Percentiles rank a stretch among this genome's conserved stretches.
Evolutionary conservation across 2,329 filamentous ascomycete genomes (phyloP).

Genomic region (Alternaria longipes): DNA sequence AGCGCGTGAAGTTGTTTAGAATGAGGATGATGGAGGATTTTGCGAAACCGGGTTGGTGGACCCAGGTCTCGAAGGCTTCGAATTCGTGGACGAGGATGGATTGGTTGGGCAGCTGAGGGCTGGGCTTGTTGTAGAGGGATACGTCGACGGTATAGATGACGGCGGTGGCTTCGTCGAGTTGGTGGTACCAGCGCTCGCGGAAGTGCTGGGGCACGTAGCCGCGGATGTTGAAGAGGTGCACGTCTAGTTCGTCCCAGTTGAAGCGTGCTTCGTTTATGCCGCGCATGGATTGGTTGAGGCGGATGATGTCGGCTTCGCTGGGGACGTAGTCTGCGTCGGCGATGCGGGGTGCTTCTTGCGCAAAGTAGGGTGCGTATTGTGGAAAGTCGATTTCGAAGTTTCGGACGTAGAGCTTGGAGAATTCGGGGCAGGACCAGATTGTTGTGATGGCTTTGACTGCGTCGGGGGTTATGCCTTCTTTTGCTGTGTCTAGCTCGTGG

Average conservation of each 20-base stretch:
- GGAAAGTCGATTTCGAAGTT: conserved; percentile 52
- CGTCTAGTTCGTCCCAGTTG: conserved; percentile 46
- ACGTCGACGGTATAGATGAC: conserved; percentile 48
- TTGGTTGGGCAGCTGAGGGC: conserved; percentile 35
- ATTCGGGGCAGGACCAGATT: conserved; percentile 43
- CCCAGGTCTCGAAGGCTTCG: conserved; percentile 43
- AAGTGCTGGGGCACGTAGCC: conserved; percentile 45
- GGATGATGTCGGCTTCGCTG: conserved; percentile 47
- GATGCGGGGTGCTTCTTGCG: conserved; percentile 39
- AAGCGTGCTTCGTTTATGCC: conserved; percentile 49
- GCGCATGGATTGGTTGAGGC: conserved; percentile 39
- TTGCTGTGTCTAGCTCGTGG: conserved; percentile 45
- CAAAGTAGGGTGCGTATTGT: conserved; percentile 47
- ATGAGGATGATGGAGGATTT: conserved; percentile 44
- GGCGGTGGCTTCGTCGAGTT: conserved; percentile 45
- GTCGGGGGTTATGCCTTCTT: conserved; percentile 35
- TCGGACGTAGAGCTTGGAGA: conserved; percentile 44
- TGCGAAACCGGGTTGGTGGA: conserved; percentile 39
- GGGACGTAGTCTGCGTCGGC: conserved; percentile 42
- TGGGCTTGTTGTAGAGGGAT: conserved; percentile 45
- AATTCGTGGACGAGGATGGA: conserved; percentile 45
- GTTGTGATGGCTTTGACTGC: conserved; percentile 39
- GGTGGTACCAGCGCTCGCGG: conserved; percentile 49
- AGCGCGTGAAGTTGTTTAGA: conserved; percentile 49
- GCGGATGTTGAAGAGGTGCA: conserved; percentile 49